These are phyloP conservation scores for Plectosphaerella plurivora DNA, from an alignment of 2,329 filamentous ascomycete genomes.

Conservation along the genomic window DNA sequence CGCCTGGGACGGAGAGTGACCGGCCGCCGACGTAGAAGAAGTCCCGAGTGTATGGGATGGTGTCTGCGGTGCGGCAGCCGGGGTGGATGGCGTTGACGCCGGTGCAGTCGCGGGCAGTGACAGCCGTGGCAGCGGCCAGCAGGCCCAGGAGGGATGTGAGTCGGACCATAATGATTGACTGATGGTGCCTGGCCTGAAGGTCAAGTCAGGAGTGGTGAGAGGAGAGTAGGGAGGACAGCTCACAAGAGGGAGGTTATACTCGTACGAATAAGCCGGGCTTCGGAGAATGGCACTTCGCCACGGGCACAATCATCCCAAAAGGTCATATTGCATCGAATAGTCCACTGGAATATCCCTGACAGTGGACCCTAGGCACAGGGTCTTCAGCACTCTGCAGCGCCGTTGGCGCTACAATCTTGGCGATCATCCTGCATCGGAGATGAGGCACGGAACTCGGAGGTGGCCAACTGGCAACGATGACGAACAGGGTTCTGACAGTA, in stretches of 20 bases:
- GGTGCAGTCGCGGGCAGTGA: conserved; percentile 2
- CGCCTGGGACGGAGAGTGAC: conserved; percentile 14
- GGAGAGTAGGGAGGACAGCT: too few species aligned
- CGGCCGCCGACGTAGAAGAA: conserved; percentile 23
- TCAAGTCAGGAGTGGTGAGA: too few species aligned
- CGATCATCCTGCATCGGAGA: too few species aligned
- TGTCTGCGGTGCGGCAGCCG: conserved; percentile 6
- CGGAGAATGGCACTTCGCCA: neutral
- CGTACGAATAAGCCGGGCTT: neutral
- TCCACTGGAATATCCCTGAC: neutral
- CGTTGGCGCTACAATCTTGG: too few species aligned
- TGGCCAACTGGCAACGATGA: too few species aligned
- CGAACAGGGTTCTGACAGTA: too few species aligned
- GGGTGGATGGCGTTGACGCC: conserved; percentile 9
- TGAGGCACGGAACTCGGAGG: too few species aligned
- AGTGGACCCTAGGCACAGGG: neutral
- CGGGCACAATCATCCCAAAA: neutral
- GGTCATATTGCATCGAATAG: neutral
- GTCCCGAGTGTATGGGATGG: conserved; percentile 4
- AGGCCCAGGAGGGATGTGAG: neutral
- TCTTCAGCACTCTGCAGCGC: neutral
- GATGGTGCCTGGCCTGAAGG: neutral
- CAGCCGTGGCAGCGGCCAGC: neutral
- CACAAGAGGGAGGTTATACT: neutral
- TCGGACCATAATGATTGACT: neutral